Evolutionary conservation across 352 stramenopile genomes (phyloP).

Genomic region (Phytopythium vexans): DNA sequence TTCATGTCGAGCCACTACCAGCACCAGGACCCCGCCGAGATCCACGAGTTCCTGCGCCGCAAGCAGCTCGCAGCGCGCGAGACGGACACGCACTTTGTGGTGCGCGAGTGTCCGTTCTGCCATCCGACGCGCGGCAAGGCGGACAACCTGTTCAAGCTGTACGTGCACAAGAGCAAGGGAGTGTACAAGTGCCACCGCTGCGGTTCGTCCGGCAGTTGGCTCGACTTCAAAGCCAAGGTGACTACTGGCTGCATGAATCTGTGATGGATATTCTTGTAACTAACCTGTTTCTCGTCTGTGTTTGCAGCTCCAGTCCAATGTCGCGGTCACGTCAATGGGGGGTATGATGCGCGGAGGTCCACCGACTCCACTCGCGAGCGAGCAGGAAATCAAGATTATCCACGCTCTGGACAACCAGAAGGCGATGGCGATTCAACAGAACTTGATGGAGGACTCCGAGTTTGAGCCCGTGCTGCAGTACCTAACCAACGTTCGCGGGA

Average conservation of each 20-base stretch:
- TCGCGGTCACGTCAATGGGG: constrained; percentile 40
- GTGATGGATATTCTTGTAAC: not conserved
- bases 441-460: constrained; percentile 62
- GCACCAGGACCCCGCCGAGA: constrained; percentile 51
- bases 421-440: constrained; percentile 81
- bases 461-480: constrained; percentile 69
- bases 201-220: constrained; percentile 81
- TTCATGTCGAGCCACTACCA: constrained; percentile 86
- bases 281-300: too few species aligned
- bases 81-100: constrained; percentile 75
- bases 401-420: constrained; percentile 81
- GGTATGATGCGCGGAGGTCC: constrained; percentile 30
- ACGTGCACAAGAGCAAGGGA: constrained; percentile 84
- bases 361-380: constrained; percentile 7
- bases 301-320: constrained; percentile 42
- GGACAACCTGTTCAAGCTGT: constrained; percentile 91
- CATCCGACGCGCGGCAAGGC: constrained; percentile 71
- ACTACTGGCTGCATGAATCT: not conserved
- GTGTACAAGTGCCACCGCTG: constrained; percentile 91
- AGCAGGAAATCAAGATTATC: constrained; percentile 57
- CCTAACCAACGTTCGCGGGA: constrained; percentile 61
- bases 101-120: constrained; percentile 88
- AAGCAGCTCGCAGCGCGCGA: constrained; percentile 64
- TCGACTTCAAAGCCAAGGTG: constrained; percentile 86
- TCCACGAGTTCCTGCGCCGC: constrained; percentile 67